A percentile compares a stretch with the other conserved stretches of the same genome.
Evolutionary conservation across 202 grass and related monocot genomes (phyloP).

Genomic region (Carex arenaria): DNA sequence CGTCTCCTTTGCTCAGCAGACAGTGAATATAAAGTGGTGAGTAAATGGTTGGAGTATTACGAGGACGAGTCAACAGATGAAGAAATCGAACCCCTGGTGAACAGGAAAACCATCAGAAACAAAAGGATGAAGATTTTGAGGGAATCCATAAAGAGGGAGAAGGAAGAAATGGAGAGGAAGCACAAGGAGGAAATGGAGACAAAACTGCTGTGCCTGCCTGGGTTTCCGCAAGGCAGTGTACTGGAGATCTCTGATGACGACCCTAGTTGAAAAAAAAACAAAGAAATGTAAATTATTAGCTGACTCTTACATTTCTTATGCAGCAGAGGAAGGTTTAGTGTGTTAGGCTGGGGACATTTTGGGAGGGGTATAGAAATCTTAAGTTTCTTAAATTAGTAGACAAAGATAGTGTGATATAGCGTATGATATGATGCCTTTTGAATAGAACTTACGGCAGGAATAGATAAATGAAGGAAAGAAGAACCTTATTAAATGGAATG

Average conservation of each 20-base stretch:
- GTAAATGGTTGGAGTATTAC: slow-evolving; percentile 29
- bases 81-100: slow-evolving; percentile 24
- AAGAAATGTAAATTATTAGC: not conserved
- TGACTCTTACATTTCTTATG: not conserved
- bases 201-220: not conserved
- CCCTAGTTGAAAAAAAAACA: not conserved
- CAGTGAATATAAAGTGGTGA: slow-evolving; percentile 19
- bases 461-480: not conserved
- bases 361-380: not conserved
- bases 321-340: not conserved
- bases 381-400: not conserved
- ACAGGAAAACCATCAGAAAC: slow-evolving; percentile 13
- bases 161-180: slow-evolving; percentile 13
- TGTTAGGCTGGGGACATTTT: not conserved
- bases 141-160: slow-evolving; percentile 13
- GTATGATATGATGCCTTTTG: not conserved
- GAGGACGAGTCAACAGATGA: slow-evolving; percentile 24
- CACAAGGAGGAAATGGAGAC: not conserved
- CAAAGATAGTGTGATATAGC: not conserved
- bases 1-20: not conserved
- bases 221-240: not conserved
- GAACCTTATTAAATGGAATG: not conserved
- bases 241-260: slow-evolving; percentile 19
- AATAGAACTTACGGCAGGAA: not conserved
- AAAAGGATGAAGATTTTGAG: slow-evolving; percentile 25